Percentiles rank a stretch among this genome's conserved stretches.
phyloP scores from a whole-genome alignment of 73 alveolate genomes.

The Diophrys sp. region DNA sequence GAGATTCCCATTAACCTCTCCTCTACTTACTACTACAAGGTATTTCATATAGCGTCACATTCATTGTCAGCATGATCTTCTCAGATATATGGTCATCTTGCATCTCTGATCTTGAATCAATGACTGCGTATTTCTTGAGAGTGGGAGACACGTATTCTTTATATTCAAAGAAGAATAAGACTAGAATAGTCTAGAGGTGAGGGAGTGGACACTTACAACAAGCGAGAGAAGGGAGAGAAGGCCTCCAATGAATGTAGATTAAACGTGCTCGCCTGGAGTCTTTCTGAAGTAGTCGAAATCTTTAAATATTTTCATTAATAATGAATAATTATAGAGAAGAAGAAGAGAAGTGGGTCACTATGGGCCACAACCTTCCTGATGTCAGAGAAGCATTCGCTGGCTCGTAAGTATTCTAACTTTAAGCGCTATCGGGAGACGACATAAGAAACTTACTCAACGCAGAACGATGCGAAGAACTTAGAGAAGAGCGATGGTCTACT shows the following conservation, averaged over 20 bases:
- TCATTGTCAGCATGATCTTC: background rate
- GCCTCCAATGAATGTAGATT: conserved; percentile 1
- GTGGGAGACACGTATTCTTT: background rate
- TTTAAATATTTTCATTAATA: background rate
- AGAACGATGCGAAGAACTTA: background rate
- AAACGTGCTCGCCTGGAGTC: background rate
- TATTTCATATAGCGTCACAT: background rate
- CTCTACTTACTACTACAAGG: background rate
- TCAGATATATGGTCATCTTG: background rate
- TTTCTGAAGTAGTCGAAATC: background rate
- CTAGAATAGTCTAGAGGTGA: background rate
- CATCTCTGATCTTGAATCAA: background rate
- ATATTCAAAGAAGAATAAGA: background rate
- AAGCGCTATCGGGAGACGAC: background rate
- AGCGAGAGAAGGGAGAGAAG: background rate
- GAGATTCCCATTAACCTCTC: no score
- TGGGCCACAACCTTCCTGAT: background rate
- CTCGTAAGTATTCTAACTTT: background rate
- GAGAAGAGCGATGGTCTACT: background rate
- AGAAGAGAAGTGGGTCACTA: background rate
- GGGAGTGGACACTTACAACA: background rate
- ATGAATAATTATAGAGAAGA: background rate
- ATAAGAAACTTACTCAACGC: no score
- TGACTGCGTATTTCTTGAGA: background rate
- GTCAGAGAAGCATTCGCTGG: background rate